Evolutionary conservation across 306 rosid genomes (phyloP), one percentile per base, ranked within the genome.

Genomic region (Corylus heterophylla): DNA sequence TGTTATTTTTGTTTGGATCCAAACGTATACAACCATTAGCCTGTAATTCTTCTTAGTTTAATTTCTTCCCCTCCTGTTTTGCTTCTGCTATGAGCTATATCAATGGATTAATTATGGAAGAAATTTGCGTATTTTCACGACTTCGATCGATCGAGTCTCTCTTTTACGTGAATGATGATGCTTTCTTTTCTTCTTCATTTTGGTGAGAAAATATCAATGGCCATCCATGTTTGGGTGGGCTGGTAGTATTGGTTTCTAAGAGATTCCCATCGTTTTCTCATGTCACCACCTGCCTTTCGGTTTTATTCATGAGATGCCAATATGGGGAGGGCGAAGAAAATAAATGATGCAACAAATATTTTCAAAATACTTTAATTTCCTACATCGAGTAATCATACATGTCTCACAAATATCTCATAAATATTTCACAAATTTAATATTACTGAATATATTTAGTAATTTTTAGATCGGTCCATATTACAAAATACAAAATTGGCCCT

Each of bases 41-140:
- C 63, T 69, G 79, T 75, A 58, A 17, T 73, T 63, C 55, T 62
- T 79, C 44, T 58, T 11, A 35, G 48, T 69, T 18, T 66, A 31
- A 31, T 37, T 77, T 16, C 49, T 42, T 12, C 51, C 54, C 39
- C 39, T 44, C 5, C 63, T 4, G 2, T 75, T 74, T 50, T 58
- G 22, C 11, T 61, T 29, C 35, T 3, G 17, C 8, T n/a, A 54
- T 20, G 5, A 71, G 35, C 35, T 31, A 31, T 31, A 2, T 31
- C 35, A 31, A 31, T 31, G 35, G 2, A 31, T 31, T 31, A 25
- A 31, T 31, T 31, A 25, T 17, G 75, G 54, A 74, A 49, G 72
- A 63, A 76, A 72, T 18, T n/a, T 76, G 72, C 71, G 67, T 52
- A 83, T 74, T 59, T 69, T n/a, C 8, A 54, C 61, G 3, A 55